Base-by-base conservation (phyloP, 1,284 basidiomycete species). In the Irpex sp. region DNA sequence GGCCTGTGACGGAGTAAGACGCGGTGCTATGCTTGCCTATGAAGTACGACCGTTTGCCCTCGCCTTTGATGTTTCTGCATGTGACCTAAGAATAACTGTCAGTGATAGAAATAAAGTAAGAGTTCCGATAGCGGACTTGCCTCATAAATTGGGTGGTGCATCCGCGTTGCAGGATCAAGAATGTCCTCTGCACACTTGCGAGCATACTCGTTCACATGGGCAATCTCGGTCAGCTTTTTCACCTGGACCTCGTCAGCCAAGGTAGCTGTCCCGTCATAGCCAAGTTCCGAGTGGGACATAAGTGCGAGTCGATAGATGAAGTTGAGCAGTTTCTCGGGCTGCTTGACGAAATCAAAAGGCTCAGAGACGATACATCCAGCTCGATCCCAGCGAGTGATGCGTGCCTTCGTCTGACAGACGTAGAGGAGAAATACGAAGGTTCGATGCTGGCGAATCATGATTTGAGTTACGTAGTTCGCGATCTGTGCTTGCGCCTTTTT, bases 351-450 rank as follows among this genome's bases (percentile, higher is more conserved):
- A 9, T 65, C 47, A 60, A 71, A 67, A 1, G 63, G 51, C 13
- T 61, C 36, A 5, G 68, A 66, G 13, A 68, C 65, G 17, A 69
- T 40, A 4, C 57, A 62, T 3, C 68, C 71, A 2, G 57, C 57
- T 3, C 65, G 64, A 40, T 71, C 70, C 68, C 67, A 69, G n/a
- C 68, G 68, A 40, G 68, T 47, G 1, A 70, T 19, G 2, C 61
- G 57, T 2, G 21, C 57, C 6, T 7, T n/a, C 15, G 9, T 17
- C 7, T 68, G 65, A 1, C 63, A 64, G 21, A 70, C 37, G 34
- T 67, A 62, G 57, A 71, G 31, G 21, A 60, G 34, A 58, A 67
- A 68, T 15, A 64, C 34, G 54, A 63, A 62, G 3, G 62, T 61
- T 4, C 69, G 68, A 58, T 68, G 68, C 51, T 72, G 69, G 11